phyloP scores from a whole-genome alignment of 2,329 filamentous ascomycete genomes.

The Aspergillus thermomutatus region DNA sequence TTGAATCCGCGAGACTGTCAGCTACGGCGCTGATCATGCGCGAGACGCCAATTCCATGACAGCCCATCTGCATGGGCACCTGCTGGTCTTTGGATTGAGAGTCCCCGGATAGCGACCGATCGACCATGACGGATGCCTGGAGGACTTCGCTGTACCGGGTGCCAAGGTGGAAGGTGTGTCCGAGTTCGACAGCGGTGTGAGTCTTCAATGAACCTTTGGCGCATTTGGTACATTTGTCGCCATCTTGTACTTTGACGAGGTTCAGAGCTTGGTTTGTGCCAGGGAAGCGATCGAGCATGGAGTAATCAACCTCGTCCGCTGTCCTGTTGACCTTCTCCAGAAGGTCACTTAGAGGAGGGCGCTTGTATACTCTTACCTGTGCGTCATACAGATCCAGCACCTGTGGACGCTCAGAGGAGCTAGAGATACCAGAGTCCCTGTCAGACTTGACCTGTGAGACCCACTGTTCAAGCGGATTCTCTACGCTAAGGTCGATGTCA shows the following conservation, averaged over 20 bases:
- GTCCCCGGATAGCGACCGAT: conserved; percentile 21
- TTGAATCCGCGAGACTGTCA: conserved; percentile 66
- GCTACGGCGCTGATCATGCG: conserved; percentile 85
- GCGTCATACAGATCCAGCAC: conserved; percentile 42
- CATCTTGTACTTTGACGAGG: conserved; percentile 62
- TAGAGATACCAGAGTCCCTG: conserved; percentile 11
- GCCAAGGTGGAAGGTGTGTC: conserved; percentile 92
- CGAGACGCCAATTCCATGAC: conserved; percentile 90
- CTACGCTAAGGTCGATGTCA: conserved; percentile 68
- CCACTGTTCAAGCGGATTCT: conserved; percentile 58
- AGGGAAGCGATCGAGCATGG: conserved; percentile 36
- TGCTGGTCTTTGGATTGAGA: conserved; percentile 25
- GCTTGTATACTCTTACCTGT: conserved; percentile 37
- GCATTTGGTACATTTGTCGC: conserved; percentile 73
- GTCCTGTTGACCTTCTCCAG: conserved; percentile 26
- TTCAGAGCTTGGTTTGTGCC: conserved; percentile 51
- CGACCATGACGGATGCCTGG: conserved; percentile 57
- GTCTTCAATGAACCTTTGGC: conserved; percentile 58
- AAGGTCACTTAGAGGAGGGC: conserved; percentile 37
- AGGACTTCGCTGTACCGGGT: conserved; percentile 81
- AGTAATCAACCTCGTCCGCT: conserved; percentile 31
- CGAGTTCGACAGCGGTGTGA: conserved; percentile 78
- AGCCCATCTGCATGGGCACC: conserved; percentile 83
- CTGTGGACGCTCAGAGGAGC: conserved; percentile 27
- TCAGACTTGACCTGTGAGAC: conserved; percentile 31